Base-by-base conservation (phyloP, 768 basidiomycete species). In the Fistulinella prunicolor region DNA sequence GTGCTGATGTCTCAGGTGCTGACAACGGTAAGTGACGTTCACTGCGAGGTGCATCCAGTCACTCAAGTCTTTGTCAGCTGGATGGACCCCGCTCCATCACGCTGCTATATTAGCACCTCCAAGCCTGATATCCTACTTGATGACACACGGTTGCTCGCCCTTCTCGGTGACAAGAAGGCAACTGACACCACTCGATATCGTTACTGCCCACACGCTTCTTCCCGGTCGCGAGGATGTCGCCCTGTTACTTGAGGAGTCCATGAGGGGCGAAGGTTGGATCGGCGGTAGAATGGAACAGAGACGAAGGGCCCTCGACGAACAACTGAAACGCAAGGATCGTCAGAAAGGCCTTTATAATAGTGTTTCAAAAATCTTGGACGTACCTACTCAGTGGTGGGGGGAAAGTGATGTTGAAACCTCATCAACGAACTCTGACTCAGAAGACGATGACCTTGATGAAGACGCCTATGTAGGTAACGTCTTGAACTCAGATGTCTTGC, bases 31-130 rank as follows among this genome's bases (percentile, higher is more conserved):
- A 36, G 77, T 65, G 21, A 23, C 35, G 36, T 46, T 53, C 26
- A 34, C 37, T 4, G 22, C 42, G 12, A 23, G 47, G 24, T 24
- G n/a, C 24, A 20, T 46, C 19, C 26, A 30, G 36, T 44, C 47
- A 30, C 23, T 55, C 48, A 51, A 35, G 26, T 35, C 4, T 38
- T 39, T 51, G 38, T 48, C 58, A 96, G 94, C 81, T 51, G 94
- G 95, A 28, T 98, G 96, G 96, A 93, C 91, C 9, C 84, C 94
- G 3, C 75, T 99, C 12, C 95, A 97, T 60, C 86, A 95, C 70
- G 92, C 95, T 8, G 89, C 89, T 8, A 70, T 98, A 43, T 73
- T 90, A 30, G 83, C 91, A 12, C 93, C 95, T 26, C 89, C 94
- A 3, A 94, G 94, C 3, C 73, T 98, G 19, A 80, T 98, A 19